Base-by-base conservation (phyloP, 2,329 filamentous ascomycete genomes). In the Phoma herbarum region DNA sequence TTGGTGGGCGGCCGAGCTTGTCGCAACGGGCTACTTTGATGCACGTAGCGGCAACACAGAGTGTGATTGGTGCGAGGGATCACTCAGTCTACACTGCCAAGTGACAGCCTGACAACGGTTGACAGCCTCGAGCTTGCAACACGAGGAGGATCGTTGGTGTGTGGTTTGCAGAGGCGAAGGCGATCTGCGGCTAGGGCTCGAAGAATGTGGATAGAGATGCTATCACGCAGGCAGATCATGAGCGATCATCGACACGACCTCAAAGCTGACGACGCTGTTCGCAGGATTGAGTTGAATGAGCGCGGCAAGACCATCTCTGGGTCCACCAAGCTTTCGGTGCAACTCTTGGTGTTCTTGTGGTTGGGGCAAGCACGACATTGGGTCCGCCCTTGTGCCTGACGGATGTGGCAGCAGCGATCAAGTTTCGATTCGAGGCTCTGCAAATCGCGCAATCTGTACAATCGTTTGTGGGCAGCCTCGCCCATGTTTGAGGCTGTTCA, bases 11-110 rank as follows among this genome's bases (percentile, higher is more conserved):
- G 26, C 29, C 28, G 39, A 51, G 56, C 49, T 42, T 54, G 50
- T 54, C 39, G 37, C 45, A 50, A 53, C 11, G 39, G 50, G 56
- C 45, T 59, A 42, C 50, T 16, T 22, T 29, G 51, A 47, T 44
- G 56, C 56, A 59, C 56, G 51, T 51, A 47, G 51, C 46, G 18
- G 41, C 41, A 59, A 26, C 31, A 28, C 26, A 42, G 20, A n/a
- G 33, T 51, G 22, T 59, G 50, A 59, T 59, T 59, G 56, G 56
- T 46, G 50, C 41, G 28, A 54, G 25, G 16, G 33, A 29, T 46
- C 45, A 42, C 28, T 25, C 23, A 48, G 22, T 29, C 29, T 49
- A 39, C 50, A 41, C 29, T 42, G 50, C 50, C 50, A 59, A 46
- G 56, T 26, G 41, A 14, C 23, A 23, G 28, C 45, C 18, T 41